Evolutionary conservation across 2,329 filamentous ascomycete species (phyloP).

Genomic region (Plenodomus biglobosus): DNA sequence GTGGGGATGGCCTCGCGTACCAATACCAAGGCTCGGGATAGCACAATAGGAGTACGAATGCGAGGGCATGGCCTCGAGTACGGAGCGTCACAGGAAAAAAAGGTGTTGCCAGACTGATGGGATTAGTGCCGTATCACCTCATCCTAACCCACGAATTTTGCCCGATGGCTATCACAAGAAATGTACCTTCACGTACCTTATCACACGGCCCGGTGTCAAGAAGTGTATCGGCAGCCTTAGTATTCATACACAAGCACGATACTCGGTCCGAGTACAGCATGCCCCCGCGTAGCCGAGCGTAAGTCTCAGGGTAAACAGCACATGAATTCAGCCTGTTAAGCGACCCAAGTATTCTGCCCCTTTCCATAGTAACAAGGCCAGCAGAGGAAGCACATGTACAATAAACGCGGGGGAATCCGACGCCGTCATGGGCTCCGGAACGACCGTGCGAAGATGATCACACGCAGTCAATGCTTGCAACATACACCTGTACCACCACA

Average conservation of each 20-base stretch:
- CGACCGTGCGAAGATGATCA: too few relatives aligned
- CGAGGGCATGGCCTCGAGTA: background rate
- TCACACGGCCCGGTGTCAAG: slow-evolving; percentile 15
- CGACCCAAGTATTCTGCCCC: background rate
- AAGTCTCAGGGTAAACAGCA: slow-evolving; percentile 11
- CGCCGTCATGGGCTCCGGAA: too few relatives aligned
- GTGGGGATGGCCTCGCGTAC: slow-evolving; percentile 2
- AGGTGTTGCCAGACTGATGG: slow-evolving; percentile 1
- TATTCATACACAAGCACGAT: background rate
- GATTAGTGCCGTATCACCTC: slow-evolving; percentile 12
- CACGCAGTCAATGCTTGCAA: too few relatives aligned
- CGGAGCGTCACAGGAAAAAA: slow-evolving; percentile 3
- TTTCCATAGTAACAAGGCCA: too few relatives aligned
- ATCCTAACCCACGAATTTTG: slow-evolving; percentile 7
- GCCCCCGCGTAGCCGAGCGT: background rate
- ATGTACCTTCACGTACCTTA: slow-evolving; percentile 6
- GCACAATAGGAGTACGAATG: background rate
- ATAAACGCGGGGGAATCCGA: too few relatives aligned
- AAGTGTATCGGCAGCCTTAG: slow-evolving; percentile 4
- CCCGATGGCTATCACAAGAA: slow-evolving; percentile 7
- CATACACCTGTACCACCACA: too few relatives aligned
- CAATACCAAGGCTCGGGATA: background rate
- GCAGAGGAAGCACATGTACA: too few relatives aligned
- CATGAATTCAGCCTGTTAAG: slow-evolving; percentile 8
- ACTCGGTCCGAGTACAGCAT: slow-evolving; percentile 9